These are phyloP conservation scores for Avicennia marina DNA, from an alignment of 257 asterid species.

Conservation along the genomic window DNA sequence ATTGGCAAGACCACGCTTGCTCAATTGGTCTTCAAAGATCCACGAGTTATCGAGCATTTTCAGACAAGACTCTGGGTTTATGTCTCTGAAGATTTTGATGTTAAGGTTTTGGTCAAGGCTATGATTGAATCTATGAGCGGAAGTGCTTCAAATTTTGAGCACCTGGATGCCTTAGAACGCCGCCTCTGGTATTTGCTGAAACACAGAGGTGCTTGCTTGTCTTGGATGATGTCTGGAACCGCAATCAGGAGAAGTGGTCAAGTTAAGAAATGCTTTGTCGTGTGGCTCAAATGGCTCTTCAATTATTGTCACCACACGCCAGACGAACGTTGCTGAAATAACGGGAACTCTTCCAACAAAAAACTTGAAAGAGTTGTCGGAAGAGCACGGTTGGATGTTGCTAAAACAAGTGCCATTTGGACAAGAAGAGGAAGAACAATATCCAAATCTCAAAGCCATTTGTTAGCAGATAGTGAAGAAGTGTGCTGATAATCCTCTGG, in stretches of 20 bases:
- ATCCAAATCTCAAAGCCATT: slow-evolving; percentile 10
- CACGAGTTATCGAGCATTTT: slow-evolving; percentile 8
- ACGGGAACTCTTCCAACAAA: slow-evolving; percentile 23
- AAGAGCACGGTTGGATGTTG: slow-evolving; percentile 27
- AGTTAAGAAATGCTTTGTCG: too few species aligned
- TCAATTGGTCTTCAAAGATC: slow-evolving; percentile 18
- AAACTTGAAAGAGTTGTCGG: slow-evolving; percentile 14
- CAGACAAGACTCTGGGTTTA: slow-evolving; percentile 23
- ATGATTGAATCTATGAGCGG: slow-evolving; percentile 10
- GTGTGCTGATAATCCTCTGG: slow-evolving; percentile 30
- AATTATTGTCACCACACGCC: slow-evolving; percentile 26
- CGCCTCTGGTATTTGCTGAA: slow-evolving; percentile 16
- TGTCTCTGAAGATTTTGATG: slow-evolving; percentile 19
- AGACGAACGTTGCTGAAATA: slow-evolving; percentile 6
- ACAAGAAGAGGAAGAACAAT: not conserved
- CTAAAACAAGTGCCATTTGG: too few species aligned
- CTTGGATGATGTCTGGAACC: slow-evolving; percentile 39
- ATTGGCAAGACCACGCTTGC: slow-evolving; percentile 32
- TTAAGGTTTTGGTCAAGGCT: slow-evolving; percentile 4
- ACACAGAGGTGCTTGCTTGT: slow-evolving; percentile 25
- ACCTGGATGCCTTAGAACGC: slow-evolving; percentile 18
- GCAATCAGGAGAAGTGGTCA: slow-evolving; percentile 26
- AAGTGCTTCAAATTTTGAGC: not conserved
- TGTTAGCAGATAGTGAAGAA: slow-evolving; percentile 25
- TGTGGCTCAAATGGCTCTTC: too few species aligned